Conservation (phyloP, 352 stramenopile genomes). For the Phytopythium ostracodes region DNA sequence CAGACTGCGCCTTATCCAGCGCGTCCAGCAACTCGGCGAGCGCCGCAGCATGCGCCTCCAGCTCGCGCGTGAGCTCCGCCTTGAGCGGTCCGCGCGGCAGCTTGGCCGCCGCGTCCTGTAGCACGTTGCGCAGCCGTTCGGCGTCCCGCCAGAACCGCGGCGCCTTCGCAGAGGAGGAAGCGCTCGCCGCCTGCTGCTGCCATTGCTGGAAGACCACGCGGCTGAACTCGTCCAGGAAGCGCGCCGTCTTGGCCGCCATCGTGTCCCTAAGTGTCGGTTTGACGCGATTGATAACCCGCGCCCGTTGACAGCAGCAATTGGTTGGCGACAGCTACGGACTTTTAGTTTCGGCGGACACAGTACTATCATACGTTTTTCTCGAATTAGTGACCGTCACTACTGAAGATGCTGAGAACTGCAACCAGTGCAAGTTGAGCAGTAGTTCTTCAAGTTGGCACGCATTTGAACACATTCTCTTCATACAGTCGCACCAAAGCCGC, state of each 20-base stretch:
- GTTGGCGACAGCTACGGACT: slow-evolving; percentile 2
- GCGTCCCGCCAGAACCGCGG: slow-evolving; percentile 52
- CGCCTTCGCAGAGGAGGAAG: neutral
- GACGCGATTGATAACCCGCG: neutral
- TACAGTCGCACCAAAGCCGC: no score
- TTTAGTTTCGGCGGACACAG: neutral
- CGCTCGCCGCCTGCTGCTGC: slow-evolving; percentile 20
- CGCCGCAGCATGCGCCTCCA: slow-evolving; percentile 18
- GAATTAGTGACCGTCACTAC: neutral
- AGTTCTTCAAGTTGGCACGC: no score
- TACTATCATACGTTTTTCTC: neutral
- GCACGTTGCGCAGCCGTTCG: slow-evolving; percentile 26
- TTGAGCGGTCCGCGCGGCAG: slow-evolving; percentile 48
- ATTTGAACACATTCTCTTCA: no score
- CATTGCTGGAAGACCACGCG: slow-evolving; percentile 56
- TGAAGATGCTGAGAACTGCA: neutral
- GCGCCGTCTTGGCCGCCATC: slow-evolving; percentile 42
- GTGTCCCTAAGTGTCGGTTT: neutral
- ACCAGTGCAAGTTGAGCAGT: neutral
- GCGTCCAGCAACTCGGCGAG: slow-evolving; percentile 31
- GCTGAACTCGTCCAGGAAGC: slow-evolving; percentile 58
- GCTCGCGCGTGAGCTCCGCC: slow-evolving; percentile 33
- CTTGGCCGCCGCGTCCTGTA: slow-evolving; percentile 64
- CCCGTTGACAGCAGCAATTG: neutral
- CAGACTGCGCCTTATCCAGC: slow-evolving; percentile 21